phyloP scores from a whole-genome alignment of 352 stramenopile genomes.

The Blastocystis sp. region DNA sequence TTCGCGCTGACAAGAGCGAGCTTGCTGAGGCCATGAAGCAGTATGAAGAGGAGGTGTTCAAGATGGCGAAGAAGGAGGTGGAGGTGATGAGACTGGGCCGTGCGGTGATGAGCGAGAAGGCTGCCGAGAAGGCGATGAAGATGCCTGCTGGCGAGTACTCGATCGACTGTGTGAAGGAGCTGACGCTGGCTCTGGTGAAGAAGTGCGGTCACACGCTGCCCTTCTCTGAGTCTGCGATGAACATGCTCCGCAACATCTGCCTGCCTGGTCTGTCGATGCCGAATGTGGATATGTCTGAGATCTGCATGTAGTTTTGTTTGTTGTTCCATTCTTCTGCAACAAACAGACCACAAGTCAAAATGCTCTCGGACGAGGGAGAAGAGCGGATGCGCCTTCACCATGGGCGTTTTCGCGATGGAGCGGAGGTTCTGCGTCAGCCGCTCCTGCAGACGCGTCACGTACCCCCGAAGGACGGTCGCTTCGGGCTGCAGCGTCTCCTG shows the following conservation, averaged over 20 bases:
- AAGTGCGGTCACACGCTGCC: conserved; percentile 22
- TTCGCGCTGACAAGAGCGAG: conserved; percentile 19
- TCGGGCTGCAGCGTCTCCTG: background rate
- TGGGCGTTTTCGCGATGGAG: background rate
- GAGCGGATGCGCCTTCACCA: background rate
- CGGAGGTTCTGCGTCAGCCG: background rate
- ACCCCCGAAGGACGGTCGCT: background rate
- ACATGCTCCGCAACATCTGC: conserved; percentile 31
- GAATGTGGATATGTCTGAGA: conserved; percentile 23
- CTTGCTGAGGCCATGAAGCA: background rate
- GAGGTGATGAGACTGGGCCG: conserved; percentile 51
- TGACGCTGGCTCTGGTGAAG: background rate
- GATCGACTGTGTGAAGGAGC: background rate
- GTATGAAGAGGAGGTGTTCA: background rate
- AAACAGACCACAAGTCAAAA: background rate
- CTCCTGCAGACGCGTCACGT: background rate
- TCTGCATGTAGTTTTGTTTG: conserved; percentile 34
- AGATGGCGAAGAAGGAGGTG: conserved; percentile 8
- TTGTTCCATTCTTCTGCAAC: background rate
- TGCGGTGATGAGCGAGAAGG: conserved; percentile 30
- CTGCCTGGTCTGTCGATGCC: conserved; percentile 49
- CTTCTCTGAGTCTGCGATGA: background rate
- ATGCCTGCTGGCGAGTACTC: background rate
- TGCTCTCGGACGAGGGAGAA: background rate
- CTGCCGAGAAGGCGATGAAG: background rate